Evolutionary conservation across 352 stramenopile genomes (phyloP).

Genomic region (Phytophthora niederhauseri): DNA sequence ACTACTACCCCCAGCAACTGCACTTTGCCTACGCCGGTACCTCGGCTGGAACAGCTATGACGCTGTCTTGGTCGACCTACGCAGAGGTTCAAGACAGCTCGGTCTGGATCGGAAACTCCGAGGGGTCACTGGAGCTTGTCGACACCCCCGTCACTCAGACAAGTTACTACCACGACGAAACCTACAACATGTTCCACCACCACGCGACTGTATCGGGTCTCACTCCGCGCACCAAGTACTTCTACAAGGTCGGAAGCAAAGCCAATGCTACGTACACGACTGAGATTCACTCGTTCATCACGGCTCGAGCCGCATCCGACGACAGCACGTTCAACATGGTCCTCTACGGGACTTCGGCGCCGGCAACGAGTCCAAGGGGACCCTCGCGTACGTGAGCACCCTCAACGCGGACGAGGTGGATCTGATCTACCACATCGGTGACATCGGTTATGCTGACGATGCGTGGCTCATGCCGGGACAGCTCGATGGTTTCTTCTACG

Average conservation of each 20-base stretch:
- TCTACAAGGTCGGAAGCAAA: constrained; percentile 29
- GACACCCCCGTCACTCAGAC: constrained; percentile 16
- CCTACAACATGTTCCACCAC: constrained; percentile 54
- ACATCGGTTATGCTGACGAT: constrained; percentile 58
- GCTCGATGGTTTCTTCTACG: constrained; percentile 77
- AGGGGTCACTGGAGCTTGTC: constrained; percentile 18
- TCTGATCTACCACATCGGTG: constrained; percentile 71
- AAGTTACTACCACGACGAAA: constrained; percentile 57
- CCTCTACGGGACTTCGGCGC: constrained; percentile 61
- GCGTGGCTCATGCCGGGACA: constrained; percentile 34
- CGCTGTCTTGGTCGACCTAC: constrained; percentile 56
- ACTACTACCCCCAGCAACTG: constrained; percentile 48
- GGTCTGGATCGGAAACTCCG: constrained; percentile 47
- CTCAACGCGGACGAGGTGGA: constrained; percentile 39
- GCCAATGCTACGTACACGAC: constrained; percentile 27
- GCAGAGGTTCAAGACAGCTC: constrained; percentile 35
- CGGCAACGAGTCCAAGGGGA: constrained; percentile 39
- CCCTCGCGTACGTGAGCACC: constrained; percentile 42
- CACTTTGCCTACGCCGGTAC: constrained; percentile 52
- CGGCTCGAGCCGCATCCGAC: constrained; percentile 26
- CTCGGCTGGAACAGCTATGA: constrained; percentile 46
- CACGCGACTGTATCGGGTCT: constrained; percentile 38
- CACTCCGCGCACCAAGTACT: constrained; percentile 29
- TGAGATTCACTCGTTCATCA: constrained; percentile 33
- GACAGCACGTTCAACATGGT: constrained; percentile 48